phyloP scores from a whole-genome alignment of 805 yeast genomes.

The Scheffersomyces spartinae region DNA sequence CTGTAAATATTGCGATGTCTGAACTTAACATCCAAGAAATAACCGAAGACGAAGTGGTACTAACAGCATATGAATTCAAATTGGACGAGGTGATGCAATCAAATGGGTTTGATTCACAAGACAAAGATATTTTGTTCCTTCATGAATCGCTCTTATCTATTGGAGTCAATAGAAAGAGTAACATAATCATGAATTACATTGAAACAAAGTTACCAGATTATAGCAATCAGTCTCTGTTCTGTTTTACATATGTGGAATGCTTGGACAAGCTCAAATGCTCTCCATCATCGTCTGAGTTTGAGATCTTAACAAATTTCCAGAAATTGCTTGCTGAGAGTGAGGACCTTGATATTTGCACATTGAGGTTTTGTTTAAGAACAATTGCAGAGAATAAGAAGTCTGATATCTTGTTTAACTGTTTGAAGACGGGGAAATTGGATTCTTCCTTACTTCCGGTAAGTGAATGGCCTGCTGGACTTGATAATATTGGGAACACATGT shows the following conservation, averaged over 20 bases:
- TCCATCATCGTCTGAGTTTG: conserved; percentile 16
- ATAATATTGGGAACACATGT: conserved; percentile 94
- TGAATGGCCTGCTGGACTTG: conserved; percentile 83
- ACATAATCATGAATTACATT: conserved; percentile 44
- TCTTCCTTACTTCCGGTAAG: conserved; percentile 46
- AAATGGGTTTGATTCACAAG: conserved; percentile 16
- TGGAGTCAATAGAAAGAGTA: conserved; percentile 47
- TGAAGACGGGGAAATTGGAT: conserved; percentile 54
- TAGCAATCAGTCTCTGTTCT: too few species aligned
- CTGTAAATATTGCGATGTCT: conserved; percentile 19
- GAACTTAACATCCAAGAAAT: conserved; percentile 29
- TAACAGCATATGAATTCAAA: conserved; percentile 63
- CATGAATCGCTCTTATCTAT: conserved; percentile 52
- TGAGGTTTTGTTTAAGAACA: conserved; percentile 46
- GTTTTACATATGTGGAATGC: too few species aligned
- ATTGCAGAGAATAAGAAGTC: conserved; percentile 48
- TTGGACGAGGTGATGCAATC: conserved; percentile 35
- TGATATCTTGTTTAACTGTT: conserved; percentile 40
- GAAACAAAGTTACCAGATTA: conserved; percentile 29
- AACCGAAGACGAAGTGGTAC: conserved; percentile 49
- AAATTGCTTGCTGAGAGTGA: too few species aligned
- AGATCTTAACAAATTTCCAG: conserved; percentile 41
- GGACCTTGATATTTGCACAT: conserved; percentile 39
- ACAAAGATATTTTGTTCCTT: conserved; percentile 25
- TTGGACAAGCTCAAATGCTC: background rate